Evolutionary conservation across 192 early-diverging fungal species (phyloP), one percentile per base, ranked within the genome.

Genomic region (Coemansia guatemalensis): DNA sequence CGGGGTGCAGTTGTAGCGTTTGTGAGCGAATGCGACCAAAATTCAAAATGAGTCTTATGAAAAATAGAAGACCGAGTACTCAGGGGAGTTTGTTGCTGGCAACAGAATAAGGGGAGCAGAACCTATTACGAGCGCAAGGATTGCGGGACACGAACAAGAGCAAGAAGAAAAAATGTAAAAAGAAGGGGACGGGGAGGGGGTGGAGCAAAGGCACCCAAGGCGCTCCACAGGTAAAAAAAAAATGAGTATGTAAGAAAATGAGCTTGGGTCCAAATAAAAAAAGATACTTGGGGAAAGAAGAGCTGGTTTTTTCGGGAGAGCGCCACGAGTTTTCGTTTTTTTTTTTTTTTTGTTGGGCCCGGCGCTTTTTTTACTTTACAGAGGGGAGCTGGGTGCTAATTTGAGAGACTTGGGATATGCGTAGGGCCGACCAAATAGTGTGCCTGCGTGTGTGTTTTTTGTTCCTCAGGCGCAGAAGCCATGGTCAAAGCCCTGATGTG

Each of bases 191-290:
- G 25, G 25, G 24, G 24, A 22, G n/a, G 33, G 14, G 23, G 26
- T 12, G 32, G 48, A 35, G 23, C 41, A 20, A 27, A 44, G 35
- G 27, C 11, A 30, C 26, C 55, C 39, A 17, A 44, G 14, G 4
- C 39, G 39, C 39, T 44, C 39, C 39, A 44, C 39, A 41, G 21
- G 26, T 3, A 17, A 48, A 21, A 11, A 54, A 29, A 54, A 39
- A 41, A 58, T 11, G 35, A 11, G 17, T 29, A 60, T 27, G 18
- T 27, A 21, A 21, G 47, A 9, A 50, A 27, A 23, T 49, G 17
- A 60, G 26, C 11, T 26, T 26, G 52, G 27, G 52, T 53, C 24
- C 52, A 48, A 26, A 29, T 29, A 49, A 60, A 60, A 47, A 50
- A 60, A 60, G 29, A 25, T 17, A 48, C 20, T 25, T 26, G 20